Evolutionary conservation across 1,284 basidiomycete species (phyloP).

Genomic region (Entoloma clypeatum): DNA sequence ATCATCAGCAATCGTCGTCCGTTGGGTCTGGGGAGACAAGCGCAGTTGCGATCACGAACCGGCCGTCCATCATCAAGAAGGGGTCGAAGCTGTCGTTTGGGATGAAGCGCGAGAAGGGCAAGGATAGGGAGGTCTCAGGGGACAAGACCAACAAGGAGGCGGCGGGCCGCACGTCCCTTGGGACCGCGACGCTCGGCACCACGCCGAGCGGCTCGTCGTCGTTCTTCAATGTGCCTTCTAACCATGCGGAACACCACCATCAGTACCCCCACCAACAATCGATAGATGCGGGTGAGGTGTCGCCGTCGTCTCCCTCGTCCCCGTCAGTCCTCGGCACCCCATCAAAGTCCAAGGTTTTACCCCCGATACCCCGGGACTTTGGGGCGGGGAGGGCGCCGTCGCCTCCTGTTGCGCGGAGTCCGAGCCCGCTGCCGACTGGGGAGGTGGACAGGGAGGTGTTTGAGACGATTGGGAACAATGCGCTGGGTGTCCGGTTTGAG

Average conservation of each 20-base stretch:
- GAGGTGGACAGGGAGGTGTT: slow-evolving; percentile 66
- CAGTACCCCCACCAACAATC: slow-evolving; percentile 5
- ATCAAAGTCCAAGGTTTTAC: slow-evolving; percentile 57
- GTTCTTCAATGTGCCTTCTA: slow-evolving; percentile 71
- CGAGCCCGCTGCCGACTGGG: slow-evolving; percentile 53
- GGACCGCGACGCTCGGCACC: slow-evolving; percentile 44
- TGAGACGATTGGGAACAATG: slow-evolving; percentile 70
- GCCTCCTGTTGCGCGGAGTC: slow-evolving; percentile 27
- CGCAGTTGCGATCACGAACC: slow-evolving; percentile 37
- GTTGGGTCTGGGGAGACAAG: slow-evolving; percentile 41
- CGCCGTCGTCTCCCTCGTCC: slow-evolving; percentile 29
- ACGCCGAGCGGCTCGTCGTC: slow-evolving; percentile 73
- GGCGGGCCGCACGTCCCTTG: slow-evolving; percentile 48
- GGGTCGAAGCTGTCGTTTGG: slow-evolving; percentile 72
- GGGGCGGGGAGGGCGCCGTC: slow-evolving; percentile 38
- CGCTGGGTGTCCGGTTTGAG: slow-evolving; percentile 87
- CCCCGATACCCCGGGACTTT: slow-evolving; percentile 71
- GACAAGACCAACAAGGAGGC: slow-evolving; percentile 43
- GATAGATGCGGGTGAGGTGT: slow-evolving; percentile 23
- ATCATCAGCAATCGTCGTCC: slow-evolving; percentile 50
- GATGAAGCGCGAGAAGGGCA: slow-evolving; percentile 39
- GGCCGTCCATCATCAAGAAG: slow-evolving; percentile 64
- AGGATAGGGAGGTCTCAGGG: slow-evolving; percentile 31
- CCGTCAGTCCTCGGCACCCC: slow-evolving; percentile 20
- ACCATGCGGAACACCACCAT: slow-evolving; percentile 40